phyloP scores from a whole-genome alignment of 352 stramenopile species.

The Globisporangium paddicum region DNA sequence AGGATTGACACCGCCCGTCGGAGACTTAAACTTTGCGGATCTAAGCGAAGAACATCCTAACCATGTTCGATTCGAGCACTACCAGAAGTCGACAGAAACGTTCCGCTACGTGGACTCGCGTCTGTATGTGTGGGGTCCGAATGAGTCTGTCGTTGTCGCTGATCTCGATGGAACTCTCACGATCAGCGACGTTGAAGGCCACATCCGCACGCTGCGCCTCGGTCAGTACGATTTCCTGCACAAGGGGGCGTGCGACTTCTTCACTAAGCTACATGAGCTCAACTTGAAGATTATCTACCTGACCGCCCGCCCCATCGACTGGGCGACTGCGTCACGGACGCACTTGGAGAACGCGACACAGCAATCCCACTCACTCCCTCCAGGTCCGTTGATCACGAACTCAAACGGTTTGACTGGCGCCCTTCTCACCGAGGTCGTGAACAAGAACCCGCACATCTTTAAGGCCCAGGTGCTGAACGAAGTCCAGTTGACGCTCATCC shows the following conservation, averaged over 20 bases:
- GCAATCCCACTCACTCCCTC: constrained; percentile 46
- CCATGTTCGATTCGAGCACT: constrained; percentile 76
- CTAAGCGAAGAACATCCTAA: constrained; percentile 60
- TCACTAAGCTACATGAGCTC: constrained; percentile 73
- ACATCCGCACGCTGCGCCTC: constrained; percentile 79
- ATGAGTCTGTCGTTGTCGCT: constrained; percentile 76
- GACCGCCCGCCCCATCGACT: constrained; percentile 75
- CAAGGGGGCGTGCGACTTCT: constrained; percentile 73
- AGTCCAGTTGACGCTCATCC: constrained; percentile 76
- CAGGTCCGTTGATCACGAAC: constrained; percentile 77
- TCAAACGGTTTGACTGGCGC: constrained; percentile 72
- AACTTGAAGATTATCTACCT: constrained; percentile 76
- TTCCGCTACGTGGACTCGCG: constrained; percentile 71
- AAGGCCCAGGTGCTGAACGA: constrained; percentile 81
- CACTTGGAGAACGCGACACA: constrained; percentile 77
- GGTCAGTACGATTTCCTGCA: constrained; percentile 84
- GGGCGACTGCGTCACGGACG: constrained; percentile 59
- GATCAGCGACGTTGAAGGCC: constrained; percentile 81
- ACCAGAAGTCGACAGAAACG: constrained; percentile 59
- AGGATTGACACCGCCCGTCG: constrained; percentile 48
- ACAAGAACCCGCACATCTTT: constrained; percentile 83
- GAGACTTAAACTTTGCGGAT: constrained; percentile 48
- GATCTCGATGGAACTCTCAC: constrained; percentile 83
- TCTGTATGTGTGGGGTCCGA: constrained; percentile 71
- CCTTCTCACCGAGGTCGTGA: constrained; percentile 79